A percentile compares a stretch with the other conserved stretches of the same genome.
Evolutionary conservation across 2,329 filamentous ascomycete species (phyloP).

Genomic region (Orbilia ellipsospora): DNA sequence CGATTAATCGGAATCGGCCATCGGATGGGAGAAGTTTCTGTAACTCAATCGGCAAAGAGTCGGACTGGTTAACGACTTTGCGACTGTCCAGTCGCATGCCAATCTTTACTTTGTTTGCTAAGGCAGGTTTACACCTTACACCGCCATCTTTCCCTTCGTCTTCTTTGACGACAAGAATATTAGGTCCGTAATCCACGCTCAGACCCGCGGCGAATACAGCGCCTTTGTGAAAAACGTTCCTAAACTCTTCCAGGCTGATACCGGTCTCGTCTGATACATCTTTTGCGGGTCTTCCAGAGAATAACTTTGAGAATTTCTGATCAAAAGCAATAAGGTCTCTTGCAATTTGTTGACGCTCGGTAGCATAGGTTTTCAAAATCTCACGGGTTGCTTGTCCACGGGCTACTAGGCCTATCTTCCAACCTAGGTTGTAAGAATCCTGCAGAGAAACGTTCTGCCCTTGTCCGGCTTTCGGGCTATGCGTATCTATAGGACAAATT

Average conservation of each 20-base stretch:
- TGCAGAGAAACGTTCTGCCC: conserved; percentile 80
- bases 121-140: conserved; percentile 61
- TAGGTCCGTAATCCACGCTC: conserved; percentile 70
- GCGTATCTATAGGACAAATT: conserved; percentile 61
- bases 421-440: conserved; percentile 87
- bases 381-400: conserved; percentile 79
- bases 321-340: conserved; percentile 75
- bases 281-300: conserved; percentile 70
- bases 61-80: conserved; percentile 71
- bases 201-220: conserved; percentile 71
- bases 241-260: conserved; percentile 73
- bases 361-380: conserved; percentile 84
- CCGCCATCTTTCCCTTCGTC: conserved; percentile 65
- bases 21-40: conserved; percentile 70
- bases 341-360: conserved; percentile 71
- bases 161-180: conserved; percentile 69
- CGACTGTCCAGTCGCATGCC: conserved; percentile 71
- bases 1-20: conserved; percentile 70
- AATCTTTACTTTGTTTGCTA: conserved; percentile 65
- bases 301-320: conserved; percentile 69
- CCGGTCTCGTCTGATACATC: conserved; percentile 71
- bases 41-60: conserved; percentile 70
- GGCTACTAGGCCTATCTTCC: conserved; percentile 95
- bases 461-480: conserved; percentile 73
- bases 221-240: conserved; percentile 70